Conservation (phyloP, 2,329 filamentous ascomycete genomes). For the Leptographium procerum region DNA sequence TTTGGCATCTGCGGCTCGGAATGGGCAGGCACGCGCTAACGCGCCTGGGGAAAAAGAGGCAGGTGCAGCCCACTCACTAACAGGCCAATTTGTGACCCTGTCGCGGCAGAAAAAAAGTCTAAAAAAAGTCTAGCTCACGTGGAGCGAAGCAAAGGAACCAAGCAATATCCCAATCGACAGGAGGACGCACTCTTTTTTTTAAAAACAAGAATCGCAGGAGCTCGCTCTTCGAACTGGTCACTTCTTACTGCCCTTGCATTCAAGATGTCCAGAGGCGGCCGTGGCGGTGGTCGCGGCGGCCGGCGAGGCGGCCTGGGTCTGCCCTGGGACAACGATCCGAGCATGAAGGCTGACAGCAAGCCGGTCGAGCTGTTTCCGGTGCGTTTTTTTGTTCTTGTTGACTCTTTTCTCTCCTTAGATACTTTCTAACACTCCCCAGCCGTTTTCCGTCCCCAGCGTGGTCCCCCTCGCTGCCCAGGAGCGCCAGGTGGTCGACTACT, state of each 20-base stretch:
- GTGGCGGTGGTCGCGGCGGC: constrained; percentile 37
- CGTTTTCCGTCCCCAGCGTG: constrained; percentile 36
- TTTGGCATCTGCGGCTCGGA: background rate
- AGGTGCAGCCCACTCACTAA: background rate
- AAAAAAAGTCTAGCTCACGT: background rate
- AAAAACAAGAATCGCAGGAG: too few relatives aligned
- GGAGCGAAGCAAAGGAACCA: too few relatives aligned
- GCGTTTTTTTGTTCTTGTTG: constrained; percentile 12
- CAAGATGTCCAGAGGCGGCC: constrained; percentile 41
- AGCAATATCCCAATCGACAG: background rate
- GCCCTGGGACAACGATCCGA: constrained; percentile 44
- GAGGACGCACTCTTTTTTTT: too few relatives aligned
- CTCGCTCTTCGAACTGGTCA: background rate
- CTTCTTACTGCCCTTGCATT: background rate
- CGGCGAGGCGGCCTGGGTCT: constrained; percentile 22
- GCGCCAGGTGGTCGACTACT: constrained; percentile 34
- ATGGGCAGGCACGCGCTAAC: background rate
- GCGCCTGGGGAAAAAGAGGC: background rate
- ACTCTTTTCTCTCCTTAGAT: background rate
- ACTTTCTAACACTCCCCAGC: constrained; percentile 20
- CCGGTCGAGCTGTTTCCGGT: constrained; percentile 51
- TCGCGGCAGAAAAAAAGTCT: background rate
- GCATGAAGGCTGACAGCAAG: constrained; percentile 33
- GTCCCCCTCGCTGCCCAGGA: constrained; percentile 33
- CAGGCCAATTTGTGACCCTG: background rate